phyloP scores from a whole-genome alignment of 495 filamentous ascomycete genomes.

The Annulohypoxylon stygium region DNA sequence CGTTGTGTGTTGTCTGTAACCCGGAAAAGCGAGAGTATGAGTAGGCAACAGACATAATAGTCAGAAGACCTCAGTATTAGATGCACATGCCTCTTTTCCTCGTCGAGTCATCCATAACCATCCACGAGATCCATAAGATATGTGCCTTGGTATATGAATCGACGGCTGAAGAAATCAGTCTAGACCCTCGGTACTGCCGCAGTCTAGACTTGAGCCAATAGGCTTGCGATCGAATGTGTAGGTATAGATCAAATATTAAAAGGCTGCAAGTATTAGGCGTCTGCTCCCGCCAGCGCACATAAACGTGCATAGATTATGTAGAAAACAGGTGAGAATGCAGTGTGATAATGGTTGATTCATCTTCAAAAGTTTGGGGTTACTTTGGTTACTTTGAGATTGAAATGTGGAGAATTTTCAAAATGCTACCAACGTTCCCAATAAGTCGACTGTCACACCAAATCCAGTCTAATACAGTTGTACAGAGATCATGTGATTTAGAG shows the following conservation, averaged over 20 bases:
- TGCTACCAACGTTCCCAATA: not conserved
- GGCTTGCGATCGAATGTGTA: slow-evolving; percentile 18
- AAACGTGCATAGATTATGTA: slow-evolving; percentile 9
- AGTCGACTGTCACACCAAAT: slow-evolving; percentile 8
- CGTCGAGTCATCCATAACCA: slow-evolving; percentile 9
- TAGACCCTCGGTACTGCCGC: slow-evolving; percentile 22
- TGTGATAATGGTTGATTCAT: not conserved
- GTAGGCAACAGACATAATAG: slow-evolving; percentile 13
- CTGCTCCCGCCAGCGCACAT: slow-evolving; percentile 5
- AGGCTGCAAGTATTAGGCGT: slow-evolving; percentile 12
- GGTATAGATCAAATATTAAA: slow-evolving; percentile 8
- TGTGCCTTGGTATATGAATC: slow-evolving; percentile 10
- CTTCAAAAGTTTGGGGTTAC: not conserved
- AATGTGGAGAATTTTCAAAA: not conserved
- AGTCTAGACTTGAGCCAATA: slow-evolving; percentile 29
- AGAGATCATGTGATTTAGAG: slow-evolving; percentile 24
- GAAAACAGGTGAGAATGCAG: slow-evolving; percentile 19
- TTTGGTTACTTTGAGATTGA: not conserved
- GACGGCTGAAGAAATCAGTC: slow-evolving; percentile 16
- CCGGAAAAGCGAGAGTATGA: not conserved
- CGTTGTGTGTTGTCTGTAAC: slow-evolving; percentile 18
- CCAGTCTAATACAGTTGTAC: slow-evolving; percentile 1
- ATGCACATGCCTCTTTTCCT: slow-evolving; percentile 18
- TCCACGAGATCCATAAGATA: not conserved
- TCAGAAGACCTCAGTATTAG: slow-evolving; percentile 22